Conservation (phyloP, 352 stramenopile species). For the Phytophthora colocasiae region DNA sequence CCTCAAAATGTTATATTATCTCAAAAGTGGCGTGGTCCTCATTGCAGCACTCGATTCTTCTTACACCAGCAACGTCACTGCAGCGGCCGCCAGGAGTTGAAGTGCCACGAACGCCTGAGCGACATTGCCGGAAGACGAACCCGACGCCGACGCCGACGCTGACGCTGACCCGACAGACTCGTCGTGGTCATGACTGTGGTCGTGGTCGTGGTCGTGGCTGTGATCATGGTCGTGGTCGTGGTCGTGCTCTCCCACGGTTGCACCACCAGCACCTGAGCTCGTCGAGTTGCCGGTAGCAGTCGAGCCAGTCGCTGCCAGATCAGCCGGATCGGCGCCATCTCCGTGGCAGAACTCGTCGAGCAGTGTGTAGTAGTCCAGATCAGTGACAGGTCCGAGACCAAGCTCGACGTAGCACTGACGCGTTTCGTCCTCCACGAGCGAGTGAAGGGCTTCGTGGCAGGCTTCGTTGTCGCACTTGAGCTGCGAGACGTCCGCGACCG, state of each 20-base stretch:
- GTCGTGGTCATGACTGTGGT: conserved; percentile 19
- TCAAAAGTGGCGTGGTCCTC: too few species aligned
- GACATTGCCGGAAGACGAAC: conserved; percentile 11
- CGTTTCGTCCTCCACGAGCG: conserved; percentile 48
- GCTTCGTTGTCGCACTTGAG: conserved; percentile 44
- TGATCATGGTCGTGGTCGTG: conserved; percentile 12
- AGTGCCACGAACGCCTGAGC: conserved; percentile 14
- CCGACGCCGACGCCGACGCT: background rate
- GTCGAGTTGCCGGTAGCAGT: conserved; percentile 22
- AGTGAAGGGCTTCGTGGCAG: conserved; percentile 50
- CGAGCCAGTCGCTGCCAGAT: conserved; percentile 11
- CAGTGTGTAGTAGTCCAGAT: conserved; percentile 46
- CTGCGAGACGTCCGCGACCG: conserved; percentile 44
- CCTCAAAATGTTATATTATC: background rate
- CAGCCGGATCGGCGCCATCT: conserved; percentile 44
- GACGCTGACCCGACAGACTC: conserved; percentile 1
- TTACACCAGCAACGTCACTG: conserved; percentile 55
- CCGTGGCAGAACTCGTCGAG: conserved; percentile 56
- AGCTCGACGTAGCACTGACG: conserved; percentile 45
- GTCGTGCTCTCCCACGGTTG: conserved; percentile 25
- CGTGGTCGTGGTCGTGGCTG: conserved; percentile 12
- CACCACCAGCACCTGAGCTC: conserved; percentile 10
- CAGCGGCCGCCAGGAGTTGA: conserved; percentile 27
- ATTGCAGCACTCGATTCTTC: background rate
- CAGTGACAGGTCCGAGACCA: conserved; percentile 32